phyloP scores from a whole-genome alignment of 2,329 filamentous ascomycete genomes.

The Niveomyces coronatus region DNA sequence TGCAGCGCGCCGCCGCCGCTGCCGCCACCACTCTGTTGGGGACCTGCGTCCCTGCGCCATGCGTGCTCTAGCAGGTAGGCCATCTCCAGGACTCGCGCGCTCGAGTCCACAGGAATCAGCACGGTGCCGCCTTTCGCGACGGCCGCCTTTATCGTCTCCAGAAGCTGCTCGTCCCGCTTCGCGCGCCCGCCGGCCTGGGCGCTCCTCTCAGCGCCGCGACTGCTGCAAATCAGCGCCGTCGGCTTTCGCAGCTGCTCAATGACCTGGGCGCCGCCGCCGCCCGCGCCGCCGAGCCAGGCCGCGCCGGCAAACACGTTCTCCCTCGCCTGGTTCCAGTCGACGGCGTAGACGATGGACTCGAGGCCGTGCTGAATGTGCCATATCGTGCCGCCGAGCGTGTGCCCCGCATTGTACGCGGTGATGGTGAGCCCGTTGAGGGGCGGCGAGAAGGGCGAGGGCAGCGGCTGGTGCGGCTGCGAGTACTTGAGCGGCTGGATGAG shows the following conservation, averaged over 20 bases:
- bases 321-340: constrained; percentile 96
- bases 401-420: constrained; percentile 92
- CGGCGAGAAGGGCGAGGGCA: constrained; percentile 77
- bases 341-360: constrained; percentile 93
- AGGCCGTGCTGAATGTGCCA: constrained; percentile 97
- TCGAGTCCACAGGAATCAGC: constrained; percentile 88
- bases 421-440: constrained; percentile 85
- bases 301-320: constrained; percentile 92
- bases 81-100: constrained; percentile 84
- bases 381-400: constrained; percentile 92
- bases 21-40: too few relatives aligned
- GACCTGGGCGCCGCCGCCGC: constrained; percentile 73
- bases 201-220: constrained; percentile 63
- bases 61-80: constrained; percentile 88
- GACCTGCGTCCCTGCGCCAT: constrained; percentile 59
- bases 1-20: constrained; percentile 43
- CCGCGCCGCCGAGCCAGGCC: constrained; percentile 80
- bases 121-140: constrained; percentile 79
- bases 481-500: constrained; percentile 90
- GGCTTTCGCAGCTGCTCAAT: constrained; percentile 90
- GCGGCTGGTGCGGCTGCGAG: constrained; percentile 87
- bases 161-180: constrained; percentile 74
- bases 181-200: constrained; percentile 62
- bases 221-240: constrained; percentile 88
- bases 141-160: constrained; percentile 72